Conservation (phyloP, 2,329 filamentous ascomycete genomes). For the Paraphaeosphaeria minitans region DNA sequence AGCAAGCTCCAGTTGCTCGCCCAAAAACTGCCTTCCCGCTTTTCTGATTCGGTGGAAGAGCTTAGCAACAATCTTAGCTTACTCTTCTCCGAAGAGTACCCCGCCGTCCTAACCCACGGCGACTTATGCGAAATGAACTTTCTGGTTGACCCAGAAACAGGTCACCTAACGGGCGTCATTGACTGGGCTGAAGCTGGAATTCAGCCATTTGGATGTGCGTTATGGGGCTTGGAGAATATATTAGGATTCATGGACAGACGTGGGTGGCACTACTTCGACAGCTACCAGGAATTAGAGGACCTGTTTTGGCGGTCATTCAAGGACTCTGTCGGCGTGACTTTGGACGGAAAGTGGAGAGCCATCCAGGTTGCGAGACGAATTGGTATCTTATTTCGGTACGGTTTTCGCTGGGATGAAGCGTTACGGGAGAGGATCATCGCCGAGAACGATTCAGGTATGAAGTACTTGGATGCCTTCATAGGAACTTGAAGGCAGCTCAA, state of each 20-base stretch:
- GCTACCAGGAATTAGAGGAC: constrained; percentile 6
- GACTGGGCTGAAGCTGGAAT: constrained; percentile 52
- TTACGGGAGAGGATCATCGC: constrained; percentile 6
- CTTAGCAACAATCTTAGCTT: constrained; percentile 38
- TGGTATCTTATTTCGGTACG: constrained; percentile 11
- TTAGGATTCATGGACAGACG: constrained; percentile 9
- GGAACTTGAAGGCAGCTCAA: constrained; percentile 11
- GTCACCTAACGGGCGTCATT: constrained; percentile 48
- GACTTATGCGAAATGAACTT: constrained; percentile 48
- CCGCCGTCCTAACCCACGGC: constrained; percentile 48
- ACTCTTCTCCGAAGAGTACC: constrained; percentile 37
- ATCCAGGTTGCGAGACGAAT: constrained; percentile 8
- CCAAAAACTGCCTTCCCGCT: constrained; percentile 42
- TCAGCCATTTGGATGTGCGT: constrained; percentile 45
- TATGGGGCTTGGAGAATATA: constrained; percentile 10
- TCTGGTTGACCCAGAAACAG: constrained; percentile 43
- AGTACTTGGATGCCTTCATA: constrained; percentile 12
- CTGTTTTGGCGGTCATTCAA: constrained; percentile 11
- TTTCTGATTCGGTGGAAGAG: constrained; percentile 39
- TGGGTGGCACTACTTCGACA: constrained; percentile 7
- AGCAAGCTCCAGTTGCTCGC: constrained; percentile 43
- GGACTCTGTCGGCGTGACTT: neutral
- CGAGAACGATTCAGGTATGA: constrained; percentile 8
- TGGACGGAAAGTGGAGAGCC: constrained; percentile 8
- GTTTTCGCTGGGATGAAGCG: constrained; percentile 11